Percentiles rank a stretch among this genome's conserved stretches.
phyloP scores from a whole-genome alignment of 1,284 basidiomycete genomes.

The Puccinia novopanici region DNA sequence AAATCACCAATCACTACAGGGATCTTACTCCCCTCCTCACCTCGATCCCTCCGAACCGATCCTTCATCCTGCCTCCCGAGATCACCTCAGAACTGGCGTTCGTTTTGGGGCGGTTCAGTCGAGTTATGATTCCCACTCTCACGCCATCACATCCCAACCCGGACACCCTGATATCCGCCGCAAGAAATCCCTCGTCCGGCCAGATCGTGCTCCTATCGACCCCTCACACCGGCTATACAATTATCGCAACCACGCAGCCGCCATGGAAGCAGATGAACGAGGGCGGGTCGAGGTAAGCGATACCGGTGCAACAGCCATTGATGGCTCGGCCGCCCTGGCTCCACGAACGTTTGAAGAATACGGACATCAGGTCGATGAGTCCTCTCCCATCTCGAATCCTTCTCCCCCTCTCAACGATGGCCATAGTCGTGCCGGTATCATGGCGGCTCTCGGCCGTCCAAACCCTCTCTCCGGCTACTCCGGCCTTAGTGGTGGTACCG shows the following conservation, averaged over 20 bases:
- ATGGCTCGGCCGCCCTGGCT: conserved; percentile 29
- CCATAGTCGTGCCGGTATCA: conserved; percentile 43
- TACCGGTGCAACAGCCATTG: conserved; percentile 31
- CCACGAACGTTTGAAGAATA: conserved; percentile 69
- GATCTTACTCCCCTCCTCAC: conserved; percentile 26
- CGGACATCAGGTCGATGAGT: conserved; percentile 66
- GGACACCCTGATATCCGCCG: conserved; percentile 63
- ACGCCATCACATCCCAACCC: not conserved
- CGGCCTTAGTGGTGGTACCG: not conserved
- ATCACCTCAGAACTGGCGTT: not conserved
- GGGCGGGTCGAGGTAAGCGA: conserved; percentile 36
- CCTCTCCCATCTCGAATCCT: conserved; percentile 51
- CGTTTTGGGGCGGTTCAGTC: conserved; percentile 9
- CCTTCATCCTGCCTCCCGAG: not conserved
- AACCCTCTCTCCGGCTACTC: conserved; percentile 51
- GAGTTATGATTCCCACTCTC: conserved; percentile 16
- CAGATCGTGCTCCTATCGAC: conserved; percentile 95
- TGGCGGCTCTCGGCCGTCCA: conserved; percentile 53
- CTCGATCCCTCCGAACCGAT: conserved; percentile 28
- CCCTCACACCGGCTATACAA: conserved; percentile 92
- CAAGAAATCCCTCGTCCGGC: conserved; percentile 90
- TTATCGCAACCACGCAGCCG: conserved; percentile 84
- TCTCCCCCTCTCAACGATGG: not conserved
- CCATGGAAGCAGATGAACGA: conserved; percentile 70
- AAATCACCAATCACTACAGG: not conserved